Evolutionary conservation across 2,329 filamentous ascomycete genomes (phyloP).

Genomic region (Penicillium sp.): DNA sequence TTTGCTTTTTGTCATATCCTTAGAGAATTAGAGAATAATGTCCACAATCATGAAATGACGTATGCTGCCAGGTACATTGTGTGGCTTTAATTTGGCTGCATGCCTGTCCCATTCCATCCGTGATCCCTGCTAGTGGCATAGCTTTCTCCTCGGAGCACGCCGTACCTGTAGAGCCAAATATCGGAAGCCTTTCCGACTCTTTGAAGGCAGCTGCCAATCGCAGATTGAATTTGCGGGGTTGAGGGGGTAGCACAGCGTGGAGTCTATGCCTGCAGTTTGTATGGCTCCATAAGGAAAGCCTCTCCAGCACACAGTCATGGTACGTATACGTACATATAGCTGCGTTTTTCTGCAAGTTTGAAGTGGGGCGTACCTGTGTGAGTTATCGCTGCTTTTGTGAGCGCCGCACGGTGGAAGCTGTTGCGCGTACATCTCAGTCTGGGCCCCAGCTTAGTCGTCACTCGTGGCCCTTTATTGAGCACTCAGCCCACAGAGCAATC

Average conservation of each 20-base stretch:
- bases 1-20: background rate
- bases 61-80: background rate
- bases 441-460: background rate
- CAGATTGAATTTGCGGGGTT: conserved; percentile 14
- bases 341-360: background rate
- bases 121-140: background rate
- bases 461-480: background rate
- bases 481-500: background rate
- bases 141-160: background rate
- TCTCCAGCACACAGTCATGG: background rate
- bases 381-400: background rate
- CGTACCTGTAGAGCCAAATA: background rate
- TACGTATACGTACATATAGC: background rate
- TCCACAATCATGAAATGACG: background rate
- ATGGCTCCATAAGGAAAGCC: background rate
- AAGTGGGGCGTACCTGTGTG: conserved; percentile 1
- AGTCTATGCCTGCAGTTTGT: background rate
- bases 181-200: background rate
- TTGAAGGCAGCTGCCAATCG: background rate
- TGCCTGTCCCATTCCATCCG: background rate
- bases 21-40: background rate
- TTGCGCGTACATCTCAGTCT: background rate
- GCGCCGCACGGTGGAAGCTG: background rate
- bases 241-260: background rate
- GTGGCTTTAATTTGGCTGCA: background rate